These are phyloP conservation scores for Taiwanofungus camphoratus DNA, from an alignment of 1,284 basidiomycete genomes.

Conservation along the genomic window DNA sequence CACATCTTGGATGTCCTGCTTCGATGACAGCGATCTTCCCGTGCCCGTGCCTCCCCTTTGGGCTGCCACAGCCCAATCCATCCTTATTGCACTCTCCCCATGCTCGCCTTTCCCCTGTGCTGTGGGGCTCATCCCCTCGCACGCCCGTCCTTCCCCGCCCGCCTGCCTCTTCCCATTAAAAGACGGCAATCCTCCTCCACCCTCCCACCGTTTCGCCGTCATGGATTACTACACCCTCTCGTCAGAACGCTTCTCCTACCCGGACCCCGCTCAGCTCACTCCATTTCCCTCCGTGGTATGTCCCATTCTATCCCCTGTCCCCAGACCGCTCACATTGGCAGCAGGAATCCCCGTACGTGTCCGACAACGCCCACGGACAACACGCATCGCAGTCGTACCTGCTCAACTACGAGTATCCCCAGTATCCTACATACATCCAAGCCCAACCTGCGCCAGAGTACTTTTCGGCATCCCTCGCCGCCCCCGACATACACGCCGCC, in stretches of 20 bases:
- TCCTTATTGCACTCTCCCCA: too few species aligned
- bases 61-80: background rate
- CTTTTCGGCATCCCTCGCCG: background rate
- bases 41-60: background rate
- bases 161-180: background rate
- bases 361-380: slow-evolving; percentile 6
- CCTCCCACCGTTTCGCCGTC: background rate
- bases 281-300: too few species aligned
- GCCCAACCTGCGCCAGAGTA: slow-evolving; percentile 1
- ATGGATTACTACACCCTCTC: slow-evolving; percentile 17
- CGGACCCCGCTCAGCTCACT: background rate
- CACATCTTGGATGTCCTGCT: slow-evolving; percentile 18
- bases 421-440: slow-evolving; percentile 11
- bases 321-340: too few species aligned
- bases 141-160: background rate
- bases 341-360: background rate
- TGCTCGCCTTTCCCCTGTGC: too few species aligned
- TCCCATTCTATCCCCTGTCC: too few species aligned
- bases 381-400: background rate
- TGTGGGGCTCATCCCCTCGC: background rate
- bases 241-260: slow-evolving; percentile 7
- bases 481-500: background rate
- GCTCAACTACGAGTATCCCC: slow-evolving; percentile 5
- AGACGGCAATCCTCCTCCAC: background rate
- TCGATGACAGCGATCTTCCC: too few species aligned